Base-by-base conservation (phyloP, 176 grass and related monocot species). In the Eleusine indica region DNA sequence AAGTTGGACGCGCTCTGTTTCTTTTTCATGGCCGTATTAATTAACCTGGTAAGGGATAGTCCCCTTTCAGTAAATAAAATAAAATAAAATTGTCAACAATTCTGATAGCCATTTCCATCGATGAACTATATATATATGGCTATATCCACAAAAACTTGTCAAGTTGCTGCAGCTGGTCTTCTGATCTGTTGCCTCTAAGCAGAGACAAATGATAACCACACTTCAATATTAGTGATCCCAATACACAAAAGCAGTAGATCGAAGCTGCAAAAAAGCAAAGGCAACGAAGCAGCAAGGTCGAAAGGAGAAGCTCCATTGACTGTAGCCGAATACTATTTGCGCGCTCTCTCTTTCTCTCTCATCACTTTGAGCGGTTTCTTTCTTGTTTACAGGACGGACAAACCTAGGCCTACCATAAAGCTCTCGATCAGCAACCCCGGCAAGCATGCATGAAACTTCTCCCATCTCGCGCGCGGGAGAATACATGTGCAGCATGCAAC, bases 391-490 rank as follows among this genome's bases (percentile, higher is more conserved):
- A 71, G 80, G 64, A 61, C 41, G 70, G 84, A 80, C 84, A 90
- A 90, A 53, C 72, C 43, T n/a, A 84, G 89, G 75, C 84, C 89
- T 84, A 84, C 84, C 74, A 90, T 90, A 90, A 90, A 90, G 89
- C 75, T 79, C 80, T 79, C 39, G 21, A 38, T 47, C 57, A 43
- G 43, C 25, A 70, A 47, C 40, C 77, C 2, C 32, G 16, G 21
- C 38, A 40, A 21, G 44, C 38, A 67, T 41, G 78, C 63, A 83
- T 83, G 84, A 83, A 87, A 84, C 84, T 84, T 77, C 65, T 18
- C 10, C 9, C 28, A 37, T 28, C 79, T 70, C 82, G 8, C 78
- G 21, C 78, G 47, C 48, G 48, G 19, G 66, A 4, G 42, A 1
- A 35, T 64, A 43, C 84, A 84, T 84, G 89, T 80, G 84, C 75